Evolutionary conservation across 352 stramenopile genomes (phyloP).

Genomic region (Phytophthora sp.): DNA sequence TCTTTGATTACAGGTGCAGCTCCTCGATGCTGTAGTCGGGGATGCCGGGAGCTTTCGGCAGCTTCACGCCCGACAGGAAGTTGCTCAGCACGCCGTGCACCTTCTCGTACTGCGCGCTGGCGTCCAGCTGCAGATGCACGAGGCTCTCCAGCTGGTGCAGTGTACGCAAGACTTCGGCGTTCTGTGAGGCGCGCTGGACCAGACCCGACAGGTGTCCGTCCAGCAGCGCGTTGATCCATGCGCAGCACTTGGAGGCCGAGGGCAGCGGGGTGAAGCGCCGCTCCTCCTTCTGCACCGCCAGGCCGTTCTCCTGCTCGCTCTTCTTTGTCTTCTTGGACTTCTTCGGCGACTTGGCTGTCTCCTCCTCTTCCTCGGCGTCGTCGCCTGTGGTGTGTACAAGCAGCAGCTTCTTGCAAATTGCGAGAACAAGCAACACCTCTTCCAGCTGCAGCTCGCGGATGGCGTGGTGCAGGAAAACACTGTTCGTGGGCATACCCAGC

Average conservation of each 20-base stretch:
- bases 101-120: constrained; percentile 65
- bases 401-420: constrained; percentile 76
- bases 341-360: constrained; percentile 21
- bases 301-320: constrained; percentile 11
- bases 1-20: constrained; percentile 55
- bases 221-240: constrained; percentile 78
- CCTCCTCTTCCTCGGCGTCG: constrained; percentile 12
- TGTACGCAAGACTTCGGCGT: constrained; percentile 41
- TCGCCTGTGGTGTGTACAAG: constrained; percentile 42
- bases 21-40: constrained; percentile 84
- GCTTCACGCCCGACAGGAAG: constrained; percentile 73
- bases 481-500: constrained; percentile 66
- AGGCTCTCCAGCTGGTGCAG: constrained; percentile 62
- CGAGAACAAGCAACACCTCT: constrained; percentile 73
- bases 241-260: constrained; percentile 53
- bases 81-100: constrained; percentile 82
- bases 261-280: constrained; percentile 43
- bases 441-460: constrained; percentile 71
- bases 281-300: constrained; percentile 25
- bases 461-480: constrained; percentile 80
- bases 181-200: constrained; percentile 61
- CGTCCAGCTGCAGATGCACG: constrained; percentile 58
- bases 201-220: constrained; percentile 76
- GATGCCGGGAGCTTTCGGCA: constrained; percentile 68
- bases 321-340: constrained; percentile 29